Evolutionary conservation across 495 filamentous ascomycete species (phyloP).

Genomic region (Chaetomidium leptoderma): DNA sequence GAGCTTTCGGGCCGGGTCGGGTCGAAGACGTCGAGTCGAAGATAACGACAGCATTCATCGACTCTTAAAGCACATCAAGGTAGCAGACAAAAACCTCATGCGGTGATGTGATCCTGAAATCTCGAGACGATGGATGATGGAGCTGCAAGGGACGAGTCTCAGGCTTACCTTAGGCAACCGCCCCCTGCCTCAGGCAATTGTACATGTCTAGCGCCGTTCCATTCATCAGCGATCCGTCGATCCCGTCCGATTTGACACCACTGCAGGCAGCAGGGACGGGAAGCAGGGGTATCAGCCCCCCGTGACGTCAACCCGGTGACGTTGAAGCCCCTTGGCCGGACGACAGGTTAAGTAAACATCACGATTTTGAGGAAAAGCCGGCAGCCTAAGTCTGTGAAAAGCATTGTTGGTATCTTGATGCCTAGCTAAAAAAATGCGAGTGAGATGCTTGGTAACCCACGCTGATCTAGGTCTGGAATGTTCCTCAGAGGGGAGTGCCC

Average conservation of each 20-base stretch:
- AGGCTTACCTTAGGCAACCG: neutral
- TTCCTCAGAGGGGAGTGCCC: neutral
- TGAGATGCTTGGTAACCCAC: neutral
- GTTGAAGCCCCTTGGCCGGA: slow-evolving; percentile 4
- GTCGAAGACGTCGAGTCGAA: too few relatives aligned
- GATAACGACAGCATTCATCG: too few relatives aligned
- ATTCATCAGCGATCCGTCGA: neutral
- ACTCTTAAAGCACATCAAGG: too few relatives aligned
- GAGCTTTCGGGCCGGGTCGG: too few relatives aligned
- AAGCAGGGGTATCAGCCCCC: slow-evolving; percentile 1
- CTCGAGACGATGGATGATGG: too few relatives aligned
- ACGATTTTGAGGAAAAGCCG: neutral
- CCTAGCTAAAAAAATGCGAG: slow-evolving; percentile 5
- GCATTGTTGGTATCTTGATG: neutral
- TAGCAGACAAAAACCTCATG: too few relatives aligned
- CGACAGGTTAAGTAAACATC: neutral
- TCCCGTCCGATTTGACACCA: neutral
- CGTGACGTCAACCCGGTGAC: slow-evolving; percentile 22
- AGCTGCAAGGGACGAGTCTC: neutral
- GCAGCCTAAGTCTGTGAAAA: neutral
- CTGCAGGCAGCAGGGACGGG: slow-evolving; percentile 12
- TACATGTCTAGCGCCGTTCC: slow-evolving; percentile 11
- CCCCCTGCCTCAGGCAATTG: slow-evolving; percentile 17
- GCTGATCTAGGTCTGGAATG: neutral
- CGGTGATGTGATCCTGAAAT: too few relatives aligned